These are phyloP conservation scores for Coniella vitis DNA, from an alignment of 2,329 filamentous ascomycete species.

Conservation along the genomic window DNA sequence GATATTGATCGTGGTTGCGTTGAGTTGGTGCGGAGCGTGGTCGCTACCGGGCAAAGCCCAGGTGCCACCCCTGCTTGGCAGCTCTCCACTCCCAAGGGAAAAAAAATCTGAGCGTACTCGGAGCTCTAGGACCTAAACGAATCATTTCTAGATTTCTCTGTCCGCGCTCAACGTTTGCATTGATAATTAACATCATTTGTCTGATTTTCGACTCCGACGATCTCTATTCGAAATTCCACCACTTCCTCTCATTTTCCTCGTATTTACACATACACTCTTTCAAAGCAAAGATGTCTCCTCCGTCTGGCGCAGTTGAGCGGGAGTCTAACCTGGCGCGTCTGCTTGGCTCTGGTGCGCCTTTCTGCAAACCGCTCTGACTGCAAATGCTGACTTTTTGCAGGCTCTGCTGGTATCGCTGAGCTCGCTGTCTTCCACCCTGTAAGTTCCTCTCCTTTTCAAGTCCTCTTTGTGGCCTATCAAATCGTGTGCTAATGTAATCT, in stretches of 20 bases:
- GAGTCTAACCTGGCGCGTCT: constrained; percentile 87
- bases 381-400: constrained; percentile 38
- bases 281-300: constrained; percentile 51
- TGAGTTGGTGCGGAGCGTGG: too few species aligned
- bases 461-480: not conserved
- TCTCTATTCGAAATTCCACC: constrained; percentile 1
- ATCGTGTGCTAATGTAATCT: constrained; percentile 20
- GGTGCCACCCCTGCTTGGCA: not conserved
- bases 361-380: constrained; percentile 2
- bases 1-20: not conserved
- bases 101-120: constrained; percentile 14
- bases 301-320: constrained; percentile 50
- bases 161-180: constrained; percentile 3
- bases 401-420: constrained; percentile 88
- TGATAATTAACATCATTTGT: constrained; percentile 7
- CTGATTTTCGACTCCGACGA: not conserved
- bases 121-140: constrained; percentile 1
- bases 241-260: not conserved
- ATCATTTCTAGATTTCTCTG: not conserved
- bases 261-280: not conserved
- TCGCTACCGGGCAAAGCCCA: too few species aligned
- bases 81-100: constrained; percentile 7
- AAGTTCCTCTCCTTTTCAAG: constrained; percentile 26
- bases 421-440: constrained; percentile 89
- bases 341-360: constrained; percentile 70